Percentiles rank a stretch among this genome's conserved stretches.
phyloP scores from a whole-genome alignment of 306 rosid species.

The Clitoria ternatea region DNA sequence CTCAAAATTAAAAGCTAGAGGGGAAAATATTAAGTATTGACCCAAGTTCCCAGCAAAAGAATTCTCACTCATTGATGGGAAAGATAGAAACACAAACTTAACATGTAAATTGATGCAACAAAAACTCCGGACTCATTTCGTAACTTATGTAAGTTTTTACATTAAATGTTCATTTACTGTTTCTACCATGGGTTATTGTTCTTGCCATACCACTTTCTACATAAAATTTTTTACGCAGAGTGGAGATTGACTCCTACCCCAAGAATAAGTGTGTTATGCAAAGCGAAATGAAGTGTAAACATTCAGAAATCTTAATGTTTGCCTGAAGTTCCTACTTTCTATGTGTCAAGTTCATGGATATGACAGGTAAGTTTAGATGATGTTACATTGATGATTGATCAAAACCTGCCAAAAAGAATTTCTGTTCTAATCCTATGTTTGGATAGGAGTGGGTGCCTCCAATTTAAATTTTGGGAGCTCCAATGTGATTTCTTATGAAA shows the following conservation, averaged over 20 bases:
- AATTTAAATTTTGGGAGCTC: background rate
- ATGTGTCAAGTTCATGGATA: background rate
- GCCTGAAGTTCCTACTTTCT: background rate
- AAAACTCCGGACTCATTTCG: background rate
- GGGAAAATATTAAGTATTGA: background rate
- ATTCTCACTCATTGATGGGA: background rate
- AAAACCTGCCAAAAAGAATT: background rate
- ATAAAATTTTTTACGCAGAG: background rate
- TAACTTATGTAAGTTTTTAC: background rate
- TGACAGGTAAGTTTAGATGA: background rate
- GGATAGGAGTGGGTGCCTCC: background rate
- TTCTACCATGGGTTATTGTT: background rate
- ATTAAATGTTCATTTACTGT: background rate
- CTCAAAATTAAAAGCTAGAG: background rate
- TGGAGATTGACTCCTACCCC: background rate
- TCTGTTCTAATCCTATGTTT: background rate
- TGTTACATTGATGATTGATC: background rate
- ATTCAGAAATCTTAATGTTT: background rate
- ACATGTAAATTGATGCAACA: background rate
- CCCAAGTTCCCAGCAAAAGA: slow-evolving; percentile 7
- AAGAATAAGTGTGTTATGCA: background rate
- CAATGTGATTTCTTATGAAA: background rate
- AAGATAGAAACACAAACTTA: background rate
- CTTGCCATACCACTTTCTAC: background rate
- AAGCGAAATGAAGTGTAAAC: background rate